These are phyloP conservation scores for Hymenoscyphus fraxineus DNA, from an alignment of 2,329 filamentous ascomycete species.

Conservation along the genomic window DNA sequence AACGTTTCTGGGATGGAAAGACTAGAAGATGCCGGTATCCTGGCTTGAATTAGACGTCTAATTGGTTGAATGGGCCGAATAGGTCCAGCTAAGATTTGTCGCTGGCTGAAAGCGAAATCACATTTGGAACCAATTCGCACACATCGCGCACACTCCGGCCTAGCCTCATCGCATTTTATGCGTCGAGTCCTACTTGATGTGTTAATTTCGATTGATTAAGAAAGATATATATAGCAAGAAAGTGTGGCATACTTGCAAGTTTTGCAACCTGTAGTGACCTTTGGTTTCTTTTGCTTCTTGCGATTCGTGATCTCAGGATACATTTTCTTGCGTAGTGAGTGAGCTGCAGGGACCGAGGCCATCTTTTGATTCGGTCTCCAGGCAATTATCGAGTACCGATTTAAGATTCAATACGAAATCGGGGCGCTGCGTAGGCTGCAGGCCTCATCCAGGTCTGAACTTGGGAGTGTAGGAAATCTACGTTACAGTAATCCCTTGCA, in stretches of 20 bases:
- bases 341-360: neutral
- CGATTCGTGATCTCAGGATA: slow-evolving; percentile 7
- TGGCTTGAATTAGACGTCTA: neutral
- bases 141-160: neutral
- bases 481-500: too few species aligned
- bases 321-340: neutral
- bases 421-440: too few species aligned
- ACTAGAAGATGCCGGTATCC: neutral
- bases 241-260: slow-evolving; percentile 18
- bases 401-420: too few species aligned
- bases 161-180: neutral
- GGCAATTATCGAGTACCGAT: neutral
- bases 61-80: neutral
- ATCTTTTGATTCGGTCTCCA: neutral
- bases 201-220: neutral
- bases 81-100: neutral
- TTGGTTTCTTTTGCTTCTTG: slow-evolving; percentile 9
- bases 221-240: neutral
- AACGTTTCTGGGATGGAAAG: neutral
- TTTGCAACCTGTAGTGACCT: slow-evolving; percentile 16
- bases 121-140: neutral
- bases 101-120: neutral
- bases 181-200: neutral
- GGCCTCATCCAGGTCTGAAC: too few species aligned
- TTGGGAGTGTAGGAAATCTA: too few species aligned